These are phyloP conservation scores for Alternaria alternata DNA, from an alignment of 2,329 filamentous ascomycete species.

Conservation along the genomic window DNA sequence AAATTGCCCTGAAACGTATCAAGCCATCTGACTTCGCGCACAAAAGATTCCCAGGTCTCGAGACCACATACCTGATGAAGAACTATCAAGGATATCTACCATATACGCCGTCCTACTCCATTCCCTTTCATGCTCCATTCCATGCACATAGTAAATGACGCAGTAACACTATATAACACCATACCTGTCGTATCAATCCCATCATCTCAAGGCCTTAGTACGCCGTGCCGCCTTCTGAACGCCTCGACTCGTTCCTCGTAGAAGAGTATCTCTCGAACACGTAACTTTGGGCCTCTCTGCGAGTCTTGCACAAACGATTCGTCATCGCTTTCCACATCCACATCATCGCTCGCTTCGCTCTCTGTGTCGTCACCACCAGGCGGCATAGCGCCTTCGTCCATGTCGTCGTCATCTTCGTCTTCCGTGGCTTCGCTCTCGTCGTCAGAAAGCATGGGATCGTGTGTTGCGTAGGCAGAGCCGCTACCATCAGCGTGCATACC, in stretches of 20 bases:
- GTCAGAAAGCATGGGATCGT: conserved; percentile 45
- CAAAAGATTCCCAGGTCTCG: not conserved
- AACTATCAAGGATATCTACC: conserved; percentile 24
- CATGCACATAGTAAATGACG: conserved; percentile 11
- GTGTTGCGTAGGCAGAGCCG: conserved; percentile 33
- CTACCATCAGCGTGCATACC: conserved; percentile 35
- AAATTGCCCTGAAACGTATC: conserved; percentile 6
- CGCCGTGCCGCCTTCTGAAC: conserved; percentile 74
- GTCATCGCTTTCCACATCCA: conserved; percentile 56
- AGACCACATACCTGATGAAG: conserved; percentile 13
- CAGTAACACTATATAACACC: conserved; percentile 13
- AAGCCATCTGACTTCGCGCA: not conserved
- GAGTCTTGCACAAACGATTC: conserved; percentile 62
- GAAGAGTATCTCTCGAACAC: conserved; percentile 80
- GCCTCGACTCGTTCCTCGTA: conserved; percentile 81
- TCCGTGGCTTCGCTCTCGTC: conserved; percentile 53
- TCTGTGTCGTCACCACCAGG: conserved; percentile 53
- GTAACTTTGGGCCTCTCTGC: conserved; percentile 61
- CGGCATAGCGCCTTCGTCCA: conserved; percentile 60
- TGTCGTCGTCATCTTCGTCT: conserved; percentile 59
- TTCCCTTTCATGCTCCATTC: conserved; percentile 10
- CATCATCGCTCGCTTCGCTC: conserved; percentile 49
- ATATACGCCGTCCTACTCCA: conserved; percentile 23
- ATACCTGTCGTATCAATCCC: conserved; percentile 3
- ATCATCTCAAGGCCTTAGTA: conserved; percentile 34